Conservation (phyloP, 495 filamentous ascomycete genomes). For the Xylaria longipes region DNA sequence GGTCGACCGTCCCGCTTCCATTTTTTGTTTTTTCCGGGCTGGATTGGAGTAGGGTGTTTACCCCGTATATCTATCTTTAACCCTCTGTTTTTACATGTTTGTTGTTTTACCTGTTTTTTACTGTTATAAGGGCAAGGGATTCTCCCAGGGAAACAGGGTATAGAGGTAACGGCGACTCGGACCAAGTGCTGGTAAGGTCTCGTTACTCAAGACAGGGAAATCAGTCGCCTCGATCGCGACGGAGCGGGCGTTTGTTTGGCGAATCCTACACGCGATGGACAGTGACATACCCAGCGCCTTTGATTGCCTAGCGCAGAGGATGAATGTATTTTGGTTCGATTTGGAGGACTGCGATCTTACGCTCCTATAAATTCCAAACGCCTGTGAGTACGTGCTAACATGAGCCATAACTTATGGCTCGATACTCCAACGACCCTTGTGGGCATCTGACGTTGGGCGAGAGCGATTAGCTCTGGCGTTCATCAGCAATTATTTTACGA, state of each 20-base stretch:
- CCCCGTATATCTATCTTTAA: conserved; percentile 4
- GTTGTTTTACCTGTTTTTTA: background rate
- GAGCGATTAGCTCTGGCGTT: background rate
- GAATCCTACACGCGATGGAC: background rate
- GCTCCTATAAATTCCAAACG: background rate
- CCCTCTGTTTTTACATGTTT: background rate
- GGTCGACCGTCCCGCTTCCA: background rate
- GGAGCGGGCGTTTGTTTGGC: conserved; percentile 30
- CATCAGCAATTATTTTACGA: background rate
- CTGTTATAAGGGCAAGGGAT: background rate
- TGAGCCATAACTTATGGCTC: background rate
- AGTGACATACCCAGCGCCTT: conserved; percentile 7
- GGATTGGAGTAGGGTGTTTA: conserved; percentile 19
- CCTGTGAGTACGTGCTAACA: conserved; percentile 2
- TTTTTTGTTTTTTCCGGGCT: conserved; percentile 3
- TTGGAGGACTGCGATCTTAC: background rate
- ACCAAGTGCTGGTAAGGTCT: conserved; percentile 46
- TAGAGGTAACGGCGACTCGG: conserved; percentile 42
- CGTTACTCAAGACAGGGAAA: conserved; percentile 38
- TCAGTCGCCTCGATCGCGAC: conserved; percentile 40
- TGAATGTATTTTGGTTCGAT: conserved; percentile 20
- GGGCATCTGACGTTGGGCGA: background rate
- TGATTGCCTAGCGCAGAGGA: background rate
- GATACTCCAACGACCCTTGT: no score
- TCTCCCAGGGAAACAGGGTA: conserved; percentile 27